Evolutionary conservation across 192 early-diverging fungal species (phyloP), one percentile per base, ranked within the genome.

Genomic region (Linderina pennispora): DNA sequence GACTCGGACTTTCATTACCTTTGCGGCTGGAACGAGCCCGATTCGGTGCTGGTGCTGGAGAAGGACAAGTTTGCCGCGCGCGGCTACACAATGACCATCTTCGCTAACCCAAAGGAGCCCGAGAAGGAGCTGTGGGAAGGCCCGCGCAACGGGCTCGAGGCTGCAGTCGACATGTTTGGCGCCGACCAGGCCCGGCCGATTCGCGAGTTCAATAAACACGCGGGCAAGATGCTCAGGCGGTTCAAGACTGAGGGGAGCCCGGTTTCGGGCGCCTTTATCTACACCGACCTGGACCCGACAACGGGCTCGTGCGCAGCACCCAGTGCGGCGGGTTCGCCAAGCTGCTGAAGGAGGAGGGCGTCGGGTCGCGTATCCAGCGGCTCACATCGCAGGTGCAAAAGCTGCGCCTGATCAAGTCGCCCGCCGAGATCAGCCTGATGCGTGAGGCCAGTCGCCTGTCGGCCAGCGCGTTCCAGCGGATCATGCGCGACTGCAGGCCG

Each of bases 71-170:
- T 43, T 28, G 39, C 38, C 3, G 35, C n/a, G 21, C 53, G 75
- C 40, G 85, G 85, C 9, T 86, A 87, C 74, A 86, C 82, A 53
- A 83, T 84, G 75, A 89, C 79, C 22, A 77, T 97, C 80, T 97
- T 90, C 79, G 87, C 90, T 2, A 76, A 76, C n/a, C 83, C 89
- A 4, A 81, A 81, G 52, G 86, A 84, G 28, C 75, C 70, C 18
- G 58, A 81, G 13, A 75, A 77, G 24, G 90, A 95, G 59, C 66
- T 88, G 41, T 98, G 94, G 94, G 94, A 98, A 51, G 94, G 94
- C 10, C 85, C 91, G 23, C 58, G 88, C 25, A 83, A 85, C 8
- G 94, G 94, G 5, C 38, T 91, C 1, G 81, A 89, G 13, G 89
- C 83, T 5, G 89, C 85, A 0, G 74, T 76, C 36, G 68, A 78